phyloP scores from a whole-genome alignment of 768 basidiomycete genomes.

The Calvatia gigantea region DNA sequence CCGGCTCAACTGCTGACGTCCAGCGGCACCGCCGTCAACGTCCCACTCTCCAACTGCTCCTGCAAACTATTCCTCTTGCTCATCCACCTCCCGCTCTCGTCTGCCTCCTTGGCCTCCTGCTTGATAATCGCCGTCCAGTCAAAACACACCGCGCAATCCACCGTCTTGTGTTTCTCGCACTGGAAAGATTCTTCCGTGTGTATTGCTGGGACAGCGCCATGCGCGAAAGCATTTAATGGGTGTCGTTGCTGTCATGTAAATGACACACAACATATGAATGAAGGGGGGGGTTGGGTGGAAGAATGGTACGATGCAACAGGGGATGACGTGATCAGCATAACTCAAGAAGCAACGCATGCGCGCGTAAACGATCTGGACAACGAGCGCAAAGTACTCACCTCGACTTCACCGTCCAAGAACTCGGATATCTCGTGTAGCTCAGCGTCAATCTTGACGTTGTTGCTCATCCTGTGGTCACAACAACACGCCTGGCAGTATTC shows the following conservation, averaged over 20 bases:
- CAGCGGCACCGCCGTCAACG: neutral
- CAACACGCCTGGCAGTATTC: slow-evolving; percentile 28
- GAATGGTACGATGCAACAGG: neutral
- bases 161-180: slow-evolving; percentile 24
- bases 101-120: slow-evolving; percentile 20
- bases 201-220: slow-evolving; percentile 10
- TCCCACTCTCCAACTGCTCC: slow-evolving; percentile 5
- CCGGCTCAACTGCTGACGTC: neutral
- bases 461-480: slow-evolving; percentile 30
- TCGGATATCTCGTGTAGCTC: slow-evolving; percentile 19
- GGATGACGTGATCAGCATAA: neutral
- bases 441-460: slow-evolving; percentile 28
- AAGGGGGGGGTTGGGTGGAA: too few species aligned
- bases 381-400: slow-evolving; percentile 5
- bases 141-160: slow-evolving; percentile 31
- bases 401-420: slow-evolving; percentile 14
- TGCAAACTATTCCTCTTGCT: slow-evolving; percentile 17
- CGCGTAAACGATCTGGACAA: neutral
- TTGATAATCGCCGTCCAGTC: slow-evolving; percentile 31
- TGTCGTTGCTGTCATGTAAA: slow-evolving; percentile 16
- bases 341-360: neutral
- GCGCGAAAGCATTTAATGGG: slow-evolving; percentile 11
- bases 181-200: slow-evolving; percentile 17
- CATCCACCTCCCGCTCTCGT: slow-evolving; percentile 23
- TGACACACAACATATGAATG: too few species aligned